phyloP scores from a whole-genome alignment of 331 rosid genomes.

The Cydonia oblonga region DNA sequence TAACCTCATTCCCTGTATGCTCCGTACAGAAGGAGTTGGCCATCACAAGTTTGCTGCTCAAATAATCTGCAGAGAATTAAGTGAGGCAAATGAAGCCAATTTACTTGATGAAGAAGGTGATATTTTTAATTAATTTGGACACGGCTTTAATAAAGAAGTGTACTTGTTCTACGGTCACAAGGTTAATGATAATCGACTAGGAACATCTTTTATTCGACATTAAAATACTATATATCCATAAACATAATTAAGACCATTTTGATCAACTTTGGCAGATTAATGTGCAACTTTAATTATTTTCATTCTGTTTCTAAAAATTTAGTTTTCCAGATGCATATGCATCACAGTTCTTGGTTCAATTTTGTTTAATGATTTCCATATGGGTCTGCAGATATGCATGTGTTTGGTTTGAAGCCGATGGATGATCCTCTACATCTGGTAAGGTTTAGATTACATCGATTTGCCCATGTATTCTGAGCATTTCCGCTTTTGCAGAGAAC shows the following conservation, averaged over 20 bases:
- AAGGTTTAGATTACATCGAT: constrained; percentile 21
- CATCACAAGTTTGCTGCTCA: constrained; percentile 54
- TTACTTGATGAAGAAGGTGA: constrained; percentile 81
- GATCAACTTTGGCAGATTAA: background rate
- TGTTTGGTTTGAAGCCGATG: constrained; percentile 90
- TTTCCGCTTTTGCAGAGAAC: background rate
- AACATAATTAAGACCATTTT: background rate
- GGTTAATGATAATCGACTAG: background rate
- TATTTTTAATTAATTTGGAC: background rate
- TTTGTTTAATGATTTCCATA: constrained; percentile 12
- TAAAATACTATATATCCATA: background rate
- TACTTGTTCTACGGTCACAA: background rate
- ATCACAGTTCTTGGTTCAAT: background rate
- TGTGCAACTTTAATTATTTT: background rate
- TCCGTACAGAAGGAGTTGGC: constrained; percentile 51
- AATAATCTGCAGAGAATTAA: constrained; percentile 46
- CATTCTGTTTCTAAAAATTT: background rate
- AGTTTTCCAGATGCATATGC: background rate
- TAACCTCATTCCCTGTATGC: constrained; percentile 10
- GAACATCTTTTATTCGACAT: background rate
- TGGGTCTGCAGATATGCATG: constrained; percentile 71
- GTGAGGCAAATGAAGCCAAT: constrained; percentile 81
- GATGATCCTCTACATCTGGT: constrained; percentile 80
- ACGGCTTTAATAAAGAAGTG: background rate
- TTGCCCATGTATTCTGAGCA: background rate